Evolutionary conservation across 2,329 filamentous ascomycete species (phyloP).

Genomic region (Fusarium newnesense): DNA sequence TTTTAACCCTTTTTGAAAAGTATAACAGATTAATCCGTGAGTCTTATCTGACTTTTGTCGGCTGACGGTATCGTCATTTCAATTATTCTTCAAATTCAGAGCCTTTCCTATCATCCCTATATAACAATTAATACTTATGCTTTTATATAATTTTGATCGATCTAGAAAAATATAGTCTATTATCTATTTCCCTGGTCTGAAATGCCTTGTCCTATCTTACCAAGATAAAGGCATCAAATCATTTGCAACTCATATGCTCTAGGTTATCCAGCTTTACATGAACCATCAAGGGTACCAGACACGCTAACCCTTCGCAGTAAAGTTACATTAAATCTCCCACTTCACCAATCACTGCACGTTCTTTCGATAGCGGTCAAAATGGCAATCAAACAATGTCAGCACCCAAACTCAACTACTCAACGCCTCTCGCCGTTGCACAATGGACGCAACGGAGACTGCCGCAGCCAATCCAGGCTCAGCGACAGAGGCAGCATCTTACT

Average conservation of each 20-base stretch:
- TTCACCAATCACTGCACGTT: neutral
- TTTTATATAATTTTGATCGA: too few relatives aligned
- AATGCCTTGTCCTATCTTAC: neutral
- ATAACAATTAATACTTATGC: too few relatives aligned
- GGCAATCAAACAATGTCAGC: neutral
- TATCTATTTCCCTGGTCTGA: fast-evolving
- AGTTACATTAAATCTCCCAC: neutral
- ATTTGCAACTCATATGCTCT: neutral
- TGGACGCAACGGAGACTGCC: conserved; percentile 1
- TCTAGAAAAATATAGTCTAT: fast-evolving
- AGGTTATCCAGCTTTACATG: neutral
- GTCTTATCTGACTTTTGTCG: too few relatives aligned
- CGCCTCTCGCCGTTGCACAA: neutral
- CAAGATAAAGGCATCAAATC: fast-evolving
- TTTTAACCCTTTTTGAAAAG: neutral
- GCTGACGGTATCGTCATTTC: too few relatives aligned
- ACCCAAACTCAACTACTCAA: neutral
- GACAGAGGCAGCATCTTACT: neutral
- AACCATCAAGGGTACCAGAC: fast-evolving
- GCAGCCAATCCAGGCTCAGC: neutral
- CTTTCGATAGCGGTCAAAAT: neutral
- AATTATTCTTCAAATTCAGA: too few relatives aligned
- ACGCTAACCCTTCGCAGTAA: neutral
- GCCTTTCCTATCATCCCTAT: too few relatives aligned
- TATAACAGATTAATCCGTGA: neutral